Percentiles rank a stretch among this genome's conserved stretches.
Evolutionary conservation across 192 early-diverging fungal species (phyloP).

Genomic region (Rhizoclosmatium globosum): DNA sequence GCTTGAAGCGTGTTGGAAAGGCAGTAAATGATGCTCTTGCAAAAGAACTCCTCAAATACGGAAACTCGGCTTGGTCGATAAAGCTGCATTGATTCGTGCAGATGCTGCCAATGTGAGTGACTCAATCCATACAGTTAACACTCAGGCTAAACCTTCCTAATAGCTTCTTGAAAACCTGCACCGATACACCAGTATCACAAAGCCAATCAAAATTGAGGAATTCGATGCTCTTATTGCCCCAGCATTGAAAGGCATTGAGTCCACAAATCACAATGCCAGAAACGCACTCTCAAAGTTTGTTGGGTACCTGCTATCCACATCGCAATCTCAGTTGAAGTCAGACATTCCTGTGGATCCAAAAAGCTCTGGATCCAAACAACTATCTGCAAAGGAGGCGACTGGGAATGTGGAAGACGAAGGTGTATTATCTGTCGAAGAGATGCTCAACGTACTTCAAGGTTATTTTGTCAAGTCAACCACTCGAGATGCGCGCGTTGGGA

Average conservation of each 20-base stretch:
- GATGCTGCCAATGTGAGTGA: constrained; percentile 70
- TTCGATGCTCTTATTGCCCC: constrained; percentile 58
- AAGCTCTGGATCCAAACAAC: background rate
- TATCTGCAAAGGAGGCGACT: constrained; percentile 43
- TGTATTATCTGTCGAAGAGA: constrained; percentile 70
- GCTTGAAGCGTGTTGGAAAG: constrained; percentile 79
- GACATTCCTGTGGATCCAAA: constrained; percentile 34
- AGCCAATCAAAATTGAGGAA: constrained; percentile 60
- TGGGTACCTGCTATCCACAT: constrained; percentile 59
- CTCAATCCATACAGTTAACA: background rate
- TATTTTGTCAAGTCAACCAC: constrained; percentile 68
- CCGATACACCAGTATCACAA: constrained; percentile 50
- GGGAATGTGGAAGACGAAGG: constrained; percentile 33
- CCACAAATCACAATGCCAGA: constrained; percentile 56
- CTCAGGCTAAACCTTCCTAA: background rate
- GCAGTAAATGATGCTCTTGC: constrained; percentile 71
- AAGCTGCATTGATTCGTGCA: constrained; percentile 71
- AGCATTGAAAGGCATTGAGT: constrained; percentile 62
- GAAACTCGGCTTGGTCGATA: constrained; percentile 72
- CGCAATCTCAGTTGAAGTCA: constrained; percentile 53
- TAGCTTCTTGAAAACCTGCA: constrained; percentile 63
- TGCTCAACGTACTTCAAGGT: constrained; percentile 70
- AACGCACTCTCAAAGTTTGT: constrained; percentile 58
- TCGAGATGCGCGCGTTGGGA: constrained; percentile 76
- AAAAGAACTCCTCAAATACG: constrained; percentile 76